Evolutionary conservation across 306 rosid genomes (phyloP), one percentile per base, ranked within the genome.

Genomic region (Trifolium dubium): DNA sequence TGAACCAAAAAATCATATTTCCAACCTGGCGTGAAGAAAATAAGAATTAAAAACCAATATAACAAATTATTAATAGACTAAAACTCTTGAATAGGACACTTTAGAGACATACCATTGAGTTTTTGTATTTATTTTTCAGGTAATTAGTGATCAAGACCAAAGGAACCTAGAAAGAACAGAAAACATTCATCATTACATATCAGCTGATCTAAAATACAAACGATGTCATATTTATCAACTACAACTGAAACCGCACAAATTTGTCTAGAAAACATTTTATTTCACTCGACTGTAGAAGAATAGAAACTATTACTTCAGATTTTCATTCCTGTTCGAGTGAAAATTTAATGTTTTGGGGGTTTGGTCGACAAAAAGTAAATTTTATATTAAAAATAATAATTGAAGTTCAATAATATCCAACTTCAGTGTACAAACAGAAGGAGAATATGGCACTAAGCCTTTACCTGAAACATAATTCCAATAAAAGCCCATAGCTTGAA

Each of bases 401-500:
- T 35, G 74, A 49, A 32, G 23, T 61, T 50, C 15, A 58, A 58
- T 18, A 9, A 50, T 76, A 40, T 56, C 19, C 37, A 46, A 46
- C 37, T 31, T 32, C 30, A 61, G 46, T 51, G 19, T 71, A 60
- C 63, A 10, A 6, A 49, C 7, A 31, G 44, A 29, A 73, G 60
- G 3, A 63, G 32, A 35, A 69, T 76, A 41, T 8, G 71, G 60
- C 12, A 6, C 64, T 50, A 51, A 80, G 49, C 40, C 61, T 63
- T 71, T 82, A 89, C 98, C 97, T 94, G 97, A 41, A 88, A 65
- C 96, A 94, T 91, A 66, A 94, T 91, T 73, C 97, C 97, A 18
- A 85, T 73, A 75, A 94, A 94, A 3, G 98, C 98, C 98, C 98
- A 89, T 61, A 88, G 62, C 92, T 91, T 89, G 92, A 94, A 91